These are phyloP conservation scores for Madurella mycetomatis DNA, from an alignment of 2,329 filamentous ascomycete species.

Conservation along the genomic window DNA sequence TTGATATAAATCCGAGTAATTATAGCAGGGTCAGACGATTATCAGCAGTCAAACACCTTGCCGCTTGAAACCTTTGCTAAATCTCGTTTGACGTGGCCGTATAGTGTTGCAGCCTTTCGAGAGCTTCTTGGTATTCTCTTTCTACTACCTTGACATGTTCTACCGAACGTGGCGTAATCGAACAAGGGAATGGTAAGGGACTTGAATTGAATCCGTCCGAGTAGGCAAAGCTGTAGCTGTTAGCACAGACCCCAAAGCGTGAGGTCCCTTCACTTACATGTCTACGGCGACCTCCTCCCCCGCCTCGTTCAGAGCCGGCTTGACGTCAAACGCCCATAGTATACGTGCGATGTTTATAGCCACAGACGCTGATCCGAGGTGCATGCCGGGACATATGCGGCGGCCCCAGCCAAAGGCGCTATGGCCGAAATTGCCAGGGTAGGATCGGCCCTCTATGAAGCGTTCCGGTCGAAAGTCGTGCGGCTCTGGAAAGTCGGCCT, in stretches of 20 bases:
- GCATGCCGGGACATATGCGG: constrained; percentile 40
- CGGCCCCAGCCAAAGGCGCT: constrained; percentile 41
- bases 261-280: constrained; percentile 30
- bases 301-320: constrained; percentile 28
- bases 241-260: not conserved
- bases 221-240: constrained; percentile 34
- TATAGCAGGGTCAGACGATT: too few species aligned
- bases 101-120: constrained; percentile 22
- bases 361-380: constrained; percentile 49
- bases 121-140: constrained; percentile 28
- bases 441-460: constrained; percentile 32
- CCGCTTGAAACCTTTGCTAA: not conserved
- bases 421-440: constrained; percentile 36
- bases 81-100: not conserved
- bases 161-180: constrained; percentile 34
- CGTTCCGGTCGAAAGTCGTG: constrained; percentile 37
- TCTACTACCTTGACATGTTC: constrained; percentile 32
- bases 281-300: constrained; percentile 34
- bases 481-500: constrained; percentile 38
- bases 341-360: constrained; percentile 43
- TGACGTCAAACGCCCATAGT: constrained; percentile 50
- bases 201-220: constrained; percentile 41
- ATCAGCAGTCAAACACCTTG: too few species aligned
- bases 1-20: too few species aligned
- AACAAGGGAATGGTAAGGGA: constrained; percentile 39